Percentiles rank a stretch among this genome's conserved stretches.
Evolutionary conservation across 2,329 filamentous ascomycete genomes (phyloP).

Genomic region (Alternaria brassicicola): DNA sequence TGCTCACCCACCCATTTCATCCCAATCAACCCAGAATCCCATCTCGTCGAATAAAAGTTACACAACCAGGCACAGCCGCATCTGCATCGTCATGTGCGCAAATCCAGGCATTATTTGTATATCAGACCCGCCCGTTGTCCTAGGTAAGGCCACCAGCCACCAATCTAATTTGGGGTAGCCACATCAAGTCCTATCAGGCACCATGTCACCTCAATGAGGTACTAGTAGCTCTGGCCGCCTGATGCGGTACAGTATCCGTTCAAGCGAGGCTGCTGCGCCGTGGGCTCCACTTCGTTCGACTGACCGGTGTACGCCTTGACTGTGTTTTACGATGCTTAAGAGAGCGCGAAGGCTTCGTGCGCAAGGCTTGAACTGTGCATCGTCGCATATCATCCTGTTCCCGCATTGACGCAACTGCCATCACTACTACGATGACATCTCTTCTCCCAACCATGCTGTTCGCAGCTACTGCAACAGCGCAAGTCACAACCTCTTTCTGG

Average conservation of each 20-base stretch:
- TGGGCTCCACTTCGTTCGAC: neutral
- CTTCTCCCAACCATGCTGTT: neutral
- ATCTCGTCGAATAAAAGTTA: neutral
- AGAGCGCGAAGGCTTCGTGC: neutral
- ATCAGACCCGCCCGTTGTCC: neutral
- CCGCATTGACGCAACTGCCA: neutral
- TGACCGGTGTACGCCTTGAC: neutral
- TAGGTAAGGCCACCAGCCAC: neutral
- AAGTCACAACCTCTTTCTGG: constrained; percentile 5
- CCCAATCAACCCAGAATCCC: neutral
- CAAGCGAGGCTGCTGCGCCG: neutral
- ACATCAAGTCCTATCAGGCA: neutral
- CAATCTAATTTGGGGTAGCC: neutral
- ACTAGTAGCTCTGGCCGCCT: neutral
- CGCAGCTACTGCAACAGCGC: neutral
- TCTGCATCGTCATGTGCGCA: neutral
- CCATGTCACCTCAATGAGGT: neutral
- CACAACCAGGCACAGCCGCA: neutral
- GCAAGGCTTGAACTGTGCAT: neutral
- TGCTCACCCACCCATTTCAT: neutral
- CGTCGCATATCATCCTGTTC: neutral
- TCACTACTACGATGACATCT: neutral
- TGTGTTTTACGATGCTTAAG: neutral
- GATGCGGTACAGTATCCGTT: neutral
- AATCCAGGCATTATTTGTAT: neutral